These are phyloP conservation scores for Thalassiosira sp. DNA, from an alignment of 352 stramenopile species.

Conservation along the genomic window DNA sequence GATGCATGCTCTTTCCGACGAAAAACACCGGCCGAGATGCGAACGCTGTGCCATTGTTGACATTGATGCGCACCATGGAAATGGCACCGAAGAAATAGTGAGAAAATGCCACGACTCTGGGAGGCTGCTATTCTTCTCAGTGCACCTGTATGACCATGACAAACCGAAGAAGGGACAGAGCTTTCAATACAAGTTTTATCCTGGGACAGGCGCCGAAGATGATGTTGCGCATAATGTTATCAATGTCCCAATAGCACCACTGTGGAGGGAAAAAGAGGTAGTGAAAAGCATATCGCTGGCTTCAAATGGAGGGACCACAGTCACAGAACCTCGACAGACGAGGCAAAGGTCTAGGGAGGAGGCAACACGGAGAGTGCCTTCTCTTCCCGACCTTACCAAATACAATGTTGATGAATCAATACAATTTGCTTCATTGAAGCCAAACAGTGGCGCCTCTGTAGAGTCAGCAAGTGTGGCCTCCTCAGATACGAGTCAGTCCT, in stretches of 20 bases:
- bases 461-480: conserved; percentile 18
- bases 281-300: conserved; percentile 42
- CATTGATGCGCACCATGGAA: conserved; percentile 94
- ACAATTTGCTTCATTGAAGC: conserved; percentile 7
- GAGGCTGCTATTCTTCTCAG: conserved; percentile 82
- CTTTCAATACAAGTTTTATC: conserved; percentile 84
- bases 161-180: conserved; percentile 58
- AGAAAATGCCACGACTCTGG: conserved; percentile 82
- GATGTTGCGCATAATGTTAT: conserved; percentile 86
- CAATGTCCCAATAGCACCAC: conserved; percentile 85
- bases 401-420: conserved; percentile 16
- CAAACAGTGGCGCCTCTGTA: conserved; percentile 16
- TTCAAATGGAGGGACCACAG: conserved; percentile 24
- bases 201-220: conserved; percentile 83
- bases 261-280: conserved; percentile 82
- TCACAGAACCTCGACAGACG: conserved; percentile 38
- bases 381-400: conserved; percentile 27
- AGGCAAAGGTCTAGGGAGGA: conserved; percentile 46
- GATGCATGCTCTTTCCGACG: conserved; percentile 88
- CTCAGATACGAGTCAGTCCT: conserved; percentile 41
- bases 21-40: conserved; percentile 81
- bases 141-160: conserved; percentile 81
- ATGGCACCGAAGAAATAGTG: conserved; percentile 92
- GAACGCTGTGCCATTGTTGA: conserved; percentile 92
- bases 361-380: conserved; percentile 14